Evolutionary conservation across 2,329 filamentous ascomycete species (phyloP), one percentile per base, ranked within the genome.

Genomic region (Colletotrichum sp.): DNA sequence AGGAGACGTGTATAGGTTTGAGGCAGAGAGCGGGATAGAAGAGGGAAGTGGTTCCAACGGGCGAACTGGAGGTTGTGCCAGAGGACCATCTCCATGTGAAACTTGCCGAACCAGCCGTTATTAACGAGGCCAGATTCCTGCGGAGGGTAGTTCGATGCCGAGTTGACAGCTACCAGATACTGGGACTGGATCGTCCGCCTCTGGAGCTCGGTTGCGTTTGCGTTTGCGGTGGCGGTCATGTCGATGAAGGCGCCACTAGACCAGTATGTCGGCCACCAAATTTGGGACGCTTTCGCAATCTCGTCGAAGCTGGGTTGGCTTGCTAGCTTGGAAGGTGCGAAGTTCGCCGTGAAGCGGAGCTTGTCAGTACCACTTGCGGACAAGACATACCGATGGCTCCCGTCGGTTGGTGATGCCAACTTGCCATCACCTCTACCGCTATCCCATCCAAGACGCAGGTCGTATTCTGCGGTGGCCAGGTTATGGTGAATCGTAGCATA

Each of bases 101-200:
- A 90, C 71, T 91, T 91, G 16, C 89, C 89, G 75, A 90, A 90
- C 89, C 89, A 91, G 24, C 89, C 87, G 79, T 91, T 89, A 78
- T 90, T 90, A 13, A 88, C 87, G 8, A 90, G 83, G 8, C 89
- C 89, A 59, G 80, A 81, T 57, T 82, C 81, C 80, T 91, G 89
- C 1, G 89, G 85, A 0, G 88, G 86, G 73, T 87, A 85, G 59
- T 83, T 82, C 2, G 88, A 89, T 26, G 89, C 89, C 8, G 85
- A 87, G 78, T 91, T 90, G 9, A 91, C 86, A 6, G 87, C 88
- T 3, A 89, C 83, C 5, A 91, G 84, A 77, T 91, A 91, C 78
- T 90, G 88, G 0, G 89, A 90, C 24, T 89, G 82, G 68, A 91
- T 86, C 12, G 87, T 88, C 52, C 88, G 87, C n/a, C 88, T 84